These are phyloP conservation scores for Tephrocybe sp. DNA, from an alignment of 768 basidiomycete species.

Conservation along the genomic window DNA sequence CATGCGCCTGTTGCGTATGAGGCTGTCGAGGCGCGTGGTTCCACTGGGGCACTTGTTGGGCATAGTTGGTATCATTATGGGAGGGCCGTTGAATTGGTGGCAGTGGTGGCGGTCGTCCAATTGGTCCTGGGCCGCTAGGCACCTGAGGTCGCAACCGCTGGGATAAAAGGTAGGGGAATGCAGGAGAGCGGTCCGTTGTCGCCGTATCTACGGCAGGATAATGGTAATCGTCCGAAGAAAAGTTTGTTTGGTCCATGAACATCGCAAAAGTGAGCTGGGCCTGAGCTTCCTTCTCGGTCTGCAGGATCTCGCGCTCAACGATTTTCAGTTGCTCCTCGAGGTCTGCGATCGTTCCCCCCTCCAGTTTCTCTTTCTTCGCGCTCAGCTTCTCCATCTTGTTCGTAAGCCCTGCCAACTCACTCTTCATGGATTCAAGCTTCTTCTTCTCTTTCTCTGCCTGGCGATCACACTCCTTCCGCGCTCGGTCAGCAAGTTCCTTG, in stretches of 20 bases:
- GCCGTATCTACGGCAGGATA: slow-evolving; percentile 13
- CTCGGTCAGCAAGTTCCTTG: slow-evolving; percentile 48
- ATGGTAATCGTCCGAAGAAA: slow-evolving; percentile 15
- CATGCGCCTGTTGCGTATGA: slow-evolving; percentile 17
- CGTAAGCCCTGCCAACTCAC: slow-evolving; percentile 54
- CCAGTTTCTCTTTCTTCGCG: slow-evolving; percentile 67
- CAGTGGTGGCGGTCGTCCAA: slow-evolving; percentile 22
- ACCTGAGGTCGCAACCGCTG: slow-evolving; percentile 18
- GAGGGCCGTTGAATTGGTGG: slow-evolving; percentile 7
- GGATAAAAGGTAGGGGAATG: slow-evolving; percentile 17
- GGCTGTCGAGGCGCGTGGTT: slow-evolving; percentile 8
- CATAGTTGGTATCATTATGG: slow-evolving; percentile 17
- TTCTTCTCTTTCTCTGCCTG: slow-evolving; percentile 49
- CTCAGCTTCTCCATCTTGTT: slow-evolving; percentile 69
- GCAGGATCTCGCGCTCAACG: slow-evolving; percentile 61
- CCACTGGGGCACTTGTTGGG: slow-evolving; percentile 13
- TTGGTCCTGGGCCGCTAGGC: slow-evolving; percentile 21
- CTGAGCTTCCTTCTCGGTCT: slow-evolving; percentile 32
- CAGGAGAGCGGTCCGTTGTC: slow-evolving; percentile 20
- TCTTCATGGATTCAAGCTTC: slow-evolving; percentile 52
- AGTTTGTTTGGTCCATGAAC: slow-evolving; percentile 13
- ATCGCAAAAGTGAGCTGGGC: slow-evolving; percentile 11
- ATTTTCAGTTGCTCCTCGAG: slow-evolving; percentile 67
- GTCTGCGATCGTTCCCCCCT: slow-evolving; percentile 56
- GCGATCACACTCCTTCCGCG: slow-evolving; percentile 44